Conservation (phyloP, 257 asterid species). For the Penstemon barbatus region DNA sequence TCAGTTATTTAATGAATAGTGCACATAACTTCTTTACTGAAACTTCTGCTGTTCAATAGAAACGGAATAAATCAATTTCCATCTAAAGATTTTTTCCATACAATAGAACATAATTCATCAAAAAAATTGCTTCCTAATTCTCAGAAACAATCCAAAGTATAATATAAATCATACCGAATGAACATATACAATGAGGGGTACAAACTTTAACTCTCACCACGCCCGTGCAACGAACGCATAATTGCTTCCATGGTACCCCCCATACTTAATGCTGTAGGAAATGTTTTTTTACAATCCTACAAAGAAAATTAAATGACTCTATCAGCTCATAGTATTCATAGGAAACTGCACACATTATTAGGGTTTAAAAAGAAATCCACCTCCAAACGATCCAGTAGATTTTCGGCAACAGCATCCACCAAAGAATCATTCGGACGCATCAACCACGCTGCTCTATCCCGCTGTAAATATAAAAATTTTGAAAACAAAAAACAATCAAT, state of each 20-base stretch:
- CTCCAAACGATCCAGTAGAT: conserved; percentile 88
- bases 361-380: conserved; percentile 29
- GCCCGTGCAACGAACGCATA: conserved; percentile 70
- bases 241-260: conserved; percentile 90
- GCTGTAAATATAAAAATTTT: conserved; percentile 40
- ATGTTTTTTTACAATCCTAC: conserved; percentile 88
- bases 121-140: background rate
- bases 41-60: background rate
- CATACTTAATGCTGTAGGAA: conserved; percentile 78
- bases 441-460: conserved; percentile 97
- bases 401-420: conserved; percentile 82
- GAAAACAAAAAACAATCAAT: background rate
- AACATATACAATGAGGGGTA: conserved; percentile 14
- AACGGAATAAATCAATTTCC: background rate
- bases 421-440: conserved; percentile 69
- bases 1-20: conserved; percentile 16
- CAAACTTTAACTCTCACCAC: conserved; percentile 64
- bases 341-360: background rate
- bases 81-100: background rate
- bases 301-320: conserved; percentile 19
- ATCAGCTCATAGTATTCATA: background rate
- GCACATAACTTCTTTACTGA: conserved; percentile 3
- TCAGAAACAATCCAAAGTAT: background rate
- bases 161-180: background rate
- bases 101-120: conserved; percentile 7